Conservation (phyloP, 2,329 filamentous ascomycete species). For the Fusarium sp. region DNA sequence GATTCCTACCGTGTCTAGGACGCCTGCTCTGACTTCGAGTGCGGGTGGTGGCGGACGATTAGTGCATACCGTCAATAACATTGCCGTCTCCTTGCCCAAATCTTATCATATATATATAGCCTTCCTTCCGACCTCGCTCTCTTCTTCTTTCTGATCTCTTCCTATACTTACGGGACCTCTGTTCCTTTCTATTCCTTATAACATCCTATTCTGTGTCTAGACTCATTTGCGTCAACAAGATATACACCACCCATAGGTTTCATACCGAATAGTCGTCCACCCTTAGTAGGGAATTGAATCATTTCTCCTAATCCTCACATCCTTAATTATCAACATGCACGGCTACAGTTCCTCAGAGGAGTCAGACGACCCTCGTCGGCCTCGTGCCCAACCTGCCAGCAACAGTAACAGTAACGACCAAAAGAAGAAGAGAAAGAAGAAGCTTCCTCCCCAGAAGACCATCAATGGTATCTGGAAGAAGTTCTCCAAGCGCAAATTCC, state of each 20-base stretch:
- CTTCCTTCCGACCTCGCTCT: slow-evolving; percentile 20
- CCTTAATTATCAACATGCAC: slow-evolving; percentile 50
- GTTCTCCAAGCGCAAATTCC: slow-evolving; percentile 70
- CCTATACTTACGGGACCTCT: slow-evolving; percentile 6
- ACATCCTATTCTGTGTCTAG: neutral
- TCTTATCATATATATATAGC: slow-evolving; percentile 34
- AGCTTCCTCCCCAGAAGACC: slow-evolving; percentile 71
- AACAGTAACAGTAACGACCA: slow-evolving; percentile 53
- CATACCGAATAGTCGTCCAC: neutral
- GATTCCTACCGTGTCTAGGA: slow-evolving; percentile 9
- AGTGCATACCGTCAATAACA: slow-evolving; percentile 19
- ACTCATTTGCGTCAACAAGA: neutral
- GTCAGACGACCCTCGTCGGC: slow-evolving; percentile 61
- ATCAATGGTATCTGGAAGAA: slow-evolving; percentile 76
- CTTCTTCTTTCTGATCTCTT: neutral
- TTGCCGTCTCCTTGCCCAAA: slow-evolving; percentile 4
- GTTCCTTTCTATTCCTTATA: slow-evolving; percentile 1
- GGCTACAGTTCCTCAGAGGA: slow-evolving; percentile 65
- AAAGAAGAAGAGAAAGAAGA: slow-evolving; percentile 64
- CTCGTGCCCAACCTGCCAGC: slow-evolving; percentile 51
- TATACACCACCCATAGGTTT: neutral
- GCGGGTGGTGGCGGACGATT: slow-evolving; percentile 25
- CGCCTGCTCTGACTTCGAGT: slow-evolving; percentile 11
- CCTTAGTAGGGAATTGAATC: neutral
- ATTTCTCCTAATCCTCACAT: neutral